Conservation (phyloP, 192 early-diverging fungal species). For the Geosiphon pyriformis region DNA sequence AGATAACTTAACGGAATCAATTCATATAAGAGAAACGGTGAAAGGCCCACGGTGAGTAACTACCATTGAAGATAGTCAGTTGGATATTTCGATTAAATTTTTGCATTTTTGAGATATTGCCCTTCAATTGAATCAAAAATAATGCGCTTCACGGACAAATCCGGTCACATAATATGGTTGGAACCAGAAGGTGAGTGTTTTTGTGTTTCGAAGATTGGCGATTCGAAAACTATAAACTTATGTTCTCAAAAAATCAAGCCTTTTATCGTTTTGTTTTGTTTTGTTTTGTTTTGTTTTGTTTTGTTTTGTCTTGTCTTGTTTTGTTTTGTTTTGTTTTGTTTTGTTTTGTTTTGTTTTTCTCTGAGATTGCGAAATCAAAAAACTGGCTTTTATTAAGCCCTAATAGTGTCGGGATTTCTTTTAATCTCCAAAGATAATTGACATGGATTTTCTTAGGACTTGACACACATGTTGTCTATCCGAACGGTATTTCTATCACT, state of each 20-base stretch:
- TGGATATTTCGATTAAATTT: not conserved
- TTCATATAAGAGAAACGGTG: constrained; percentile 80
- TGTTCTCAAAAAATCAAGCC: too few relatives aligned
- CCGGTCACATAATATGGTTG: constrained; percentile 71
- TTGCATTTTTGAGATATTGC: constrained; percentile 51
- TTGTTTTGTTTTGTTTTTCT: not conserved
- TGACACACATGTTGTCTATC: constrained; percentile 68
- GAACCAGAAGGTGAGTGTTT: constrained; percentile 76
- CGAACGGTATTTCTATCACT: constrained; percentile 81
- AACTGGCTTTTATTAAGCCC: too few relatives aligned
- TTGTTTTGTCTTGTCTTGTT: not conserved
- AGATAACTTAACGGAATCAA: constrained; percentile 69
- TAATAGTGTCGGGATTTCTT: too few relatives aligned
- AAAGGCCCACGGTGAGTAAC: constrained; percentile 54
- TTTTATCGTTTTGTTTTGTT: too few relatives aligned
- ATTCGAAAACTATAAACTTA: too few relatives aligned
- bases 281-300: not conserved
- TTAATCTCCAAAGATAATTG: too few relatives aligned
- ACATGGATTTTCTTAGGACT: too few relatives aligned
- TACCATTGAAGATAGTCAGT: not conserved
- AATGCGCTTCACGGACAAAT: constrained; percentile 60
- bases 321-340: not conserved
- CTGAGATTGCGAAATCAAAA: too few relatives aligned
- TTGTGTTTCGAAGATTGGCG: too few relatives aligned
- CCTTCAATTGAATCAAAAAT: constrained; percentile 81